These are phyloP conservation scores for Pelagophyceae sp. DNA, from an alignment of 352 stramenopile genomes.

Conservation along the genomic window DNA sequence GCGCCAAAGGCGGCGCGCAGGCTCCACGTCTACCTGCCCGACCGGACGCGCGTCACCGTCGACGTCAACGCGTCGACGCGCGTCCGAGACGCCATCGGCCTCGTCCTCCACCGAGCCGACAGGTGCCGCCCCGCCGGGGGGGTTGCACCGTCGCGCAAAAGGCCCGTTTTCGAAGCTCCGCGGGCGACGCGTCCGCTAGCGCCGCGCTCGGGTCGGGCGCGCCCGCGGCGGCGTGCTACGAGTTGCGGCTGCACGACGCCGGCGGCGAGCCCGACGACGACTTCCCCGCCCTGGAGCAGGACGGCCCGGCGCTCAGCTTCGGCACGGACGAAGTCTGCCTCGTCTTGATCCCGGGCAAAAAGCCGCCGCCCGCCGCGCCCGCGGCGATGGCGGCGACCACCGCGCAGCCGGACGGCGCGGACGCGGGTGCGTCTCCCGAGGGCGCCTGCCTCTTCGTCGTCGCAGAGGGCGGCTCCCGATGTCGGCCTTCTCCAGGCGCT, in stretches of 20 bases:
- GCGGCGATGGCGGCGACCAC: conserved; percentile 14
- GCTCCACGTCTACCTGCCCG: neutral
- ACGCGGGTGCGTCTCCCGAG: too few relatives aligned
- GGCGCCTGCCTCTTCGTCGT: neutral
- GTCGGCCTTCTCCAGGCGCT: too few relatives aligned
- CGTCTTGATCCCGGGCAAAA: neutral
- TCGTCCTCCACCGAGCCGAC: neutral
- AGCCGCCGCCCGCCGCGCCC: neutral
- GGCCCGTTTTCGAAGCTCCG: too few relatives aligned
- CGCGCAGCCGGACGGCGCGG: neutral
- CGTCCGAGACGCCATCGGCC: neutral
- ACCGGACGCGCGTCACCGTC: neutral
- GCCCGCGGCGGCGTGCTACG: neutral
- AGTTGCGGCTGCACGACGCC: conserved; percentile 22
- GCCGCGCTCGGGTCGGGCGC: neutral
- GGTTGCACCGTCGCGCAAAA: too few relatives aligned
- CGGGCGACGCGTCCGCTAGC: neutral
- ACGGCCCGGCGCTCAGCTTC: conserved; percentile 7
- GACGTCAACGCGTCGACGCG: neutral
- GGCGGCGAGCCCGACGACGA: conserved; percentile 25
- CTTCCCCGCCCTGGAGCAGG: conserved; percentile 20
- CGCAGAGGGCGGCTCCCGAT: too few relatives aligned
- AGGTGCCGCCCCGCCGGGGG: too few relatives aligned
- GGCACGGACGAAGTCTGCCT: conserved; percentile 11
- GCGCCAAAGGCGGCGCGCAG: neutral